phyloP scores from a whole-genome alignment of 2,329 filamentous ascomycete genomes.

The Myriangium duriaei region DNA sequence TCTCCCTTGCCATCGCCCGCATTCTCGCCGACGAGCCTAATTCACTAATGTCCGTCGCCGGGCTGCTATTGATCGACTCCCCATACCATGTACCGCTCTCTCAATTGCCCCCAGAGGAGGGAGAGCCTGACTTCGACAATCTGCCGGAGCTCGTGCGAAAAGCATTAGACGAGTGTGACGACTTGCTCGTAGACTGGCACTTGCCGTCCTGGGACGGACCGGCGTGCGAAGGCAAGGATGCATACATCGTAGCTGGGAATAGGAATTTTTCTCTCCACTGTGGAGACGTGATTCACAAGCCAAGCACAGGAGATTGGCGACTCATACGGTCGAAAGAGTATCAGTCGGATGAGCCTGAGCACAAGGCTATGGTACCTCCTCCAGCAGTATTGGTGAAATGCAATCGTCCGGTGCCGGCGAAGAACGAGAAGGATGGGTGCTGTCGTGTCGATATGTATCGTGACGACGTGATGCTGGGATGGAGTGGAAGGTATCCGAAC shows the following conservation, averaged over 20 bases:
- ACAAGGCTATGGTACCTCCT: neutral
- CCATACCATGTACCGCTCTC: neutral
- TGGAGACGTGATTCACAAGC: neutral
- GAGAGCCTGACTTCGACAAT: neutral
- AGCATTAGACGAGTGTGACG: neutral
- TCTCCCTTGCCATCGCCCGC: conserved; percentile 9
- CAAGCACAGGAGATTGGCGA: neutral
- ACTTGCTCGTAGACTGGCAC: neutral
- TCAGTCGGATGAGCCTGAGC: neutral
- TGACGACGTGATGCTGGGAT: neutral
- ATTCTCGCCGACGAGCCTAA: conserved; percentile 2
- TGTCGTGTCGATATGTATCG: conserved; percentile 1
- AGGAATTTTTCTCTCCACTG: neutral
- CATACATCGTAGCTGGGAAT: neutral
- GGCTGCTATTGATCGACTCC: conserved; percentile 1
- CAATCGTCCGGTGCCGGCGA: neutral
- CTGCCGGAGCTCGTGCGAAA: conserved; percentile 2
- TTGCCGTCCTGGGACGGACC: neutral
- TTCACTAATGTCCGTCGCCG: neutral
- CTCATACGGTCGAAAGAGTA: neutral
- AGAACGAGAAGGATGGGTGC: neutral
- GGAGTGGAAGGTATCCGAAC: neutral
- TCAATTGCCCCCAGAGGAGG: neutral
- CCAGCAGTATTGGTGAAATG: neutral
- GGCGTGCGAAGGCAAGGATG: neutral